Evolutionary conservation across 208 protist genomes (phyloP), one percentile per base, ranked within the genome.

Genomic region (Trypanosoma conorhini): DNA sequence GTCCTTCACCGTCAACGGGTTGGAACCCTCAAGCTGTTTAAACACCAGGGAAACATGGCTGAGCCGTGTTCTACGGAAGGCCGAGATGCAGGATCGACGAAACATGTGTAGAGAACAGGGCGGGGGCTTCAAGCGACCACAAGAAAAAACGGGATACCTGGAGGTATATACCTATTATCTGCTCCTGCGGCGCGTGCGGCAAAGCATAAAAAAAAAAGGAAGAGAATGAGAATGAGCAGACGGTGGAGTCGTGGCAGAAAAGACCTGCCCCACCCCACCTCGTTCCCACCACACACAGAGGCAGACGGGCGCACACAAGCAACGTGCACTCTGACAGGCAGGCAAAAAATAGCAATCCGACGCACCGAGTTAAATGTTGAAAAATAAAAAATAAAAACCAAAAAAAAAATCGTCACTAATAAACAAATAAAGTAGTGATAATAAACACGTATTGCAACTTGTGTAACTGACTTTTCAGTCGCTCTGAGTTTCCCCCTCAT

Each of bases 1-100:
- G 74, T 96, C 86, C 68, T 92, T 92, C 75, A 89, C 85, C 31
- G 91, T 96, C 54, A 96, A 73, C 13, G 91, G 91, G 64, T 73
- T 83, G 50, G 56, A 85, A 31, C 86, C 82, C 74, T 96, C 88
- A 40, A 93, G 74, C 77, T 96, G 91, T 79, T 93, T 91, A 62
- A 96, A 81, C 38, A 92, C 75, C 28, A 94, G 62, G 30, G 86
- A 89, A 46, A 96, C 76, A 59, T 80, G 83, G 13, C 72, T 78
- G 26, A 83, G 70, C 38, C 85, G 82, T 60, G 89, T 95, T 48
- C 79, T 78, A 73, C 85, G 80, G 54, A 95, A 64, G 66, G 85
- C 82, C 21, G 77, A 70, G 35, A 85, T 63, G 50, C 74, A 84
- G 35, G 80, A 85, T 60, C 88, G 81, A 70, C 87, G 85, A 66